phyloP scores from a whole-genome alignment of 176 grass and related monocot species.

The Avena atlantica region DNA sequence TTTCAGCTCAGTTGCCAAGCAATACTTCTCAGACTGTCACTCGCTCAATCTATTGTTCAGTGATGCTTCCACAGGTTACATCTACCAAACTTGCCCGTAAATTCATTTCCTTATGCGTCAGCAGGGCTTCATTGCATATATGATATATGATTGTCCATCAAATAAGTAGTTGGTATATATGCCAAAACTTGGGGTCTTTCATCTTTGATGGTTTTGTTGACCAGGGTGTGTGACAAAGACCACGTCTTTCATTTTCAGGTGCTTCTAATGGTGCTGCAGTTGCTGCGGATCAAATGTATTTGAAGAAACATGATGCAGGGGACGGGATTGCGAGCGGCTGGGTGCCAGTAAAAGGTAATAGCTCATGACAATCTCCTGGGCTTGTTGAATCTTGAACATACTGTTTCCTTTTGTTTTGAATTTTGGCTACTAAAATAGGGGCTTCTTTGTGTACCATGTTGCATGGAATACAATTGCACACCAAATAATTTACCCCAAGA shows the following conservation, averaged over 20 bases:
- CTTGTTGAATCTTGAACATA: slow-evolving; percentile 8
- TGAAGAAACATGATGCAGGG: slow-evolving; percentile 49
- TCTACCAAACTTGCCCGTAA: not conserved
- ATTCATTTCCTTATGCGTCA: slow-evolving; percentile 11
- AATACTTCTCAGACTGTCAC: slow-evolving; percentile 91
- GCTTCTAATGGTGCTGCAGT: slow-evolving; percentile 35
- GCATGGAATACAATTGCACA: not conserved
- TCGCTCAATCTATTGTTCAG: slow-evolving; percentile 90
- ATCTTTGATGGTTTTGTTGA: slow-evolving; percentile 38
- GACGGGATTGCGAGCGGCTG: slow-evolving; percentile 40
- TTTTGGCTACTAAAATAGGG: not conserved
- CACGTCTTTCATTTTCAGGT: slow-evolving; percentile 43
- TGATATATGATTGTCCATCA: slow-evolving; percentile 20
- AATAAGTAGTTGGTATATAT: slow-evolving; percentile 38
- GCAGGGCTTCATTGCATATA: not conserved
- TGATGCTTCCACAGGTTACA: slow-evolving; percentile 68
- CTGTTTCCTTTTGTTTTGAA: not conserved
- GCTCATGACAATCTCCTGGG: not conserved
- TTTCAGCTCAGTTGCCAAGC: slow-evolving; percentile 86
- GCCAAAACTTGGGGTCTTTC: slow-evolving; percentile 16
- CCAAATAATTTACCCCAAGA: slow-evolving; percentile 22
- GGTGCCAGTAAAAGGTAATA: slow-evolving; percentile 49
- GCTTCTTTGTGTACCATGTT: not conserved
- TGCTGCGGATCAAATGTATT: slow-evolving; percentile 49
- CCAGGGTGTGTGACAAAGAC: slow-evolving; percentile 31